Conservation (phyloP, 129 eudicot genomes). For the Pittosporum tobira region DNA sequence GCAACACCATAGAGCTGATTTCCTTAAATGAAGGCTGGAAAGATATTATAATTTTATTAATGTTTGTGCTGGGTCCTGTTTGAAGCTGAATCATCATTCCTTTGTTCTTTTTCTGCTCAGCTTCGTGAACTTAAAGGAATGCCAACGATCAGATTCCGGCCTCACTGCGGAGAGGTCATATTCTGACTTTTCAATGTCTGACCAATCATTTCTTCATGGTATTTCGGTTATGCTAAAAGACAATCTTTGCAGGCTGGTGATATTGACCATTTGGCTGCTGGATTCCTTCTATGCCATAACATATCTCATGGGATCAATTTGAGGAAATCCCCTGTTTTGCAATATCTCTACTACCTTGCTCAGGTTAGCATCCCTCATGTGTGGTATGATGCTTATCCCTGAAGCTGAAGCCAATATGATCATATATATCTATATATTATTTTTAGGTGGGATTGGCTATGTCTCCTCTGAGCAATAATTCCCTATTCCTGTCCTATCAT, state of each 20-base stretch:
- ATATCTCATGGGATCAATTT: slow-evolving; percentile 94
- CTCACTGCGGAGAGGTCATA: slow-evolving; percentile 95
- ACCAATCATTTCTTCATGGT: slow-evolving; percentile 1
- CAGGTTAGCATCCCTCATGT: slow-evolving; percentile 41
- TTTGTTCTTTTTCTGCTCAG: slow-evolving; percentile 31
- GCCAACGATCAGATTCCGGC: slow-evolving; percentile 87
- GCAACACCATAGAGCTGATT: neutral
- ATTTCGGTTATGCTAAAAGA: slow-evolving; percentile 2
- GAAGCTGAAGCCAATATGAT: neutral
- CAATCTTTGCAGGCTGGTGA: slow-evolving; percentile 78
- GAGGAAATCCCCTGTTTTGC: slow-evolving; percentile 88
- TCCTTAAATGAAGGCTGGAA: neutral
- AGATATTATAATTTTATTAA: neutral
- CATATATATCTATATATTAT: neutral
- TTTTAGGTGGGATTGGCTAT: slow-evolving; percentile 82
- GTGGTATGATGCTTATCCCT: too few species aligned
- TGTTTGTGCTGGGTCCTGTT: neutral
- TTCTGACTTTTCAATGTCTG: slow-evolving; percentile 11
- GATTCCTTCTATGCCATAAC: slow-evolving; percentile 86
- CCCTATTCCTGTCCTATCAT: slow-evolving; percentile 89
- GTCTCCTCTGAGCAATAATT: slow-evolving; percentile 97
- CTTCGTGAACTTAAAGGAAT: slow-evolving; percentile 97
- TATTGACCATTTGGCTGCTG: slow-evolving; percentile 96
- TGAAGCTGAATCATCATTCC: slow-evolving; percentile 9
- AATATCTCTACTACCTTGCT: slow-evolving; percentile 91